Evolutionary conservation across 208 protist genomes (phyloP), one percentile per base, ranked within the genome.

Genomic region (Trypanosoma boissoni): DNA sequence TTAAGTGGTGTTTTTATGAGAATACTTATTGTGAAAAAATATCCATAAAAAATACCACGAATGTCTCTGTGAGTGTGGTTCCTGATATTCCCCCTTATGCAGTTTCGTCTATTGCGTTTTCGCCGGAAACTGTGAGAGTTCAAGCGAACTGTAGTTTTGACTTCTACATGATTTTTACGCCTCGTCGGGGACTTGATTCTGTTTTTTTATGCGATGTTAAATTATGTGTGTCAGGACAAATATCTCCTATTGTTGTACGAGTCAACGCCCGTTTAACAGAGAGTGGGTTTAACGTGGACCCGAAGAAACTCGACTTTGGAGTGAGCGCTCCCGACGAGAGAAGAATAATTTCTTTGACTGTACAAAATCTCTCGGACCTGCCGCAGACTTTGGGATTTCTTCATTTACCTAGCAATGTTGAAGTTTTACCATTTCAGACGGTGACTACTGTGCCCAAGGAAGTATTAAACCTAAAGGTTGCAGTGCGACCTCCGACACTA

Each of bases 1-100:
- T 93, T 48, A 54, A 68, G 3, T 90, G 83, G 52, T 95, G 89
- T 55, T 88, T 87, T 68, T 89, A 80, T 53, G 83, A 75, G 29
- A 70, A 66, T 18, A 72, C 62, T 16, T 94, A 94, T 68, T 87
- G 73, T 55, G 72, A 85, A 39, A 76, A 87, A 53, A 67, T 91
- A 28, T 72, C 36, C 5, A 57, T 94, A 2, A 62, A 61, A 3
- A 94, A 92, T 61, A 68, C 64, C 14, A 74, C 77, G n/a, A 89
- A 82, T 41, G 65, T 86, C 9, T 64, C 83, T 1, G 79, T 60
- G 4, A 76, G 31, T 21, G 72, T 76, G 14, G 14, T 57, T 10
- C 76, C 73, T 3, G 65, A 66, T 29, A 46, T 78, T 27, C 63
- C 66, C 32, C 0, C 56, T 68, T 14, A 36, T 41, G 6, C 66